phyloP scores from a whole-genome alignment of 75 land plant genomes.

The Pseudotsuga menziesii region DNA sequence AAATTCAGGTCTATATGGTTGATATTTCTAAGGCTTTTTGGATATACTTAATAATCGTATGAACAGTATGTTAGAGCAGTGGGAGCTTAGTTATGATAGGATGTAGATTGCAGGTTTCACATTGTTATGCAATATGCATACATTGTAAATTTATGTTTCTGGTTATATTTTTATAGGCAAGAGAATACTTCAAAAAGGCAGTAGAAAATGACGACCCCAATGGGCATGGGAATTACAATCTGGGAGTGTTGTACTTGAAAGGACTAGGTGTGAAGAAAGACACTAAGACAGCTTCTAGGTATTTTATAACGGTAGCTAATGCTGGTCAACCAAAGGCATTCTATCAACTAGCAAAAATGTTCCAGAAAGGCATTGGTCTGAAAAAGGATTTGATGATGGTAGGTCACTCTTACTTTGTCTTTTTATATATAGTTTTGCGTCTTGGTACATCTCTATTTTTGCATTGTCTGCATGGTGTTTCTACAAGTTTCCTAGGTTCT shows the following conservation, averaged over 20 bases:
- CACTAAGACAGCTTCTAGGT: conserved; percentile 52
- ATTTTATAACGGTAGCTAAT: conserved; percentile 73
- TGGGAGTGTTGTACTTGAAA: conserved; percentile 88
- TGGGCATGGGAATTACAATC: conserved; percentile 83
- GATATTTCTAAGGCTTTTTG: not conserved
- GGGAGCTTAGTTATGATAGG: not conserved
- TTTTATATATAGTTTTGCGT: not conserved
- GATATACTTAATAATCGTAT: not conserved
- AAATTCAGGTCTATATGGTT: not conserved
- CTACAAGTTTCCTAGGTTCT: no score
- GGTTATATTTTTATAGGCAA: conserved; percentile 61
- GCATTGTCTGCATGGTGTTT: no score
- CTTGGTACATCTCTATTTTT: no score
- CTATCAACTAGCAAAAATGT: conserved; percentile 94
- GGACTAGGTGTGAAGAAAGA: conserved; percentile 87
- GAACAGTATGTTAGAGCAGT: not conserved
- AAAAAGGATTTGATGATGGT: conserved; percentile 83
- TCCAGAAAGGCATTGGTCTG: conserved; percentile 85
- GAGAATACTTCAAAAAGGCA: conserved; percentile 88
- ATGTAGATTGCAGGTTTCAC: no score
- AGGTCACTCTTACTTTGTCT: conserved; percentile 14
- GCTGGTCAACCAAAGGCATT: conserved; percentile 93
- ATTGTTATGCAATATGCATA: not conserved
- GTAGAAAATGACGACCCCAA: conserved; percentile 76
- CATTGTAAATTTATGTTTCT: not conserved